Percentiles rank a stretch among this genome's conserved stretches.
Evolutionary conservation across 106 monocot species (phyloP).

Genomic region (Platanthera zijinensis): DNA sequence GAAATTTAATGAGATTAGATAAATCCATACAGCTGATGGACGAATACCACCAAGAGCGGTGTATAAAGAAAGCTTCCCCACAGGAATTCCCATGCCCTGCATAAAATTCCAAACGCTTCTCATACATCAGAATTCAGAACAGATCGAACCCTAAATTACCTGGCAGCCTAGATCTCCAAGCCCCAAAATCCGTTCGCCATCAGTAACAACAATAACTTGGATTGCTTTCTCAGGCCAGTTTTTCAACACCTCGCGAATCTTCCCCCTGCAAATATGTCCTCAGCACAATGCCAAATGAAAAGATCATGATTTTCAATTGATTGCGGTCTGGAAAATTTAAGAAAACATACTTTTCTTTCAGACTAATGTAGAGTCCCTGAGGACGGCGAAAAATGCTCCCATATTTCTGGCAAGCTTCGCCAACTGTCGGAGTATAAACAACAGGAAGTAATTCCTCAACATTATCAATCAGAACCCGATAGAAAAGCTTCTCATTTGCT

Average conservation of each 20-base stretch:
- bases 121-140: conserved; percentile 6
- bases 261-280: conserved; percentile 45
- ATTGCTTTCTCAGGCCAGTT: conserved; percentile 87
- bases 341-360: conserved; percentile 28
- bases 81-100: conserved; percentile 97
- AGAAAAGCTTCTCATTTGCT: conserved; percentile 42
- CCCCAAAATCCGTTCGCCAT: conserved; percentile 92
- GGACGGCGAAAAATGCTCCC: conserved; percentile 34
- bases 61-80: conserved; percentile 76
- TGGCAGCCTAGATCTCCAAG: conserved; percentile 96
- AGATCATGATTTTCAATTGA: not conserved
- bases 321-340: not conserved
- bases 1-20: not conserved
- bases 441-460: conserved; percentile 33
- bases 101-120: conserved; percentile 9
- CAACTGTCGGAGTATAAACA: conserved; percentile 45
- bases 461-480: conserved; percentile 35
- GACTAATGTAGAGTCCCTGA: conserved; percentile 40
- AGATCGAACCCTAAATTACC: conserved; percentile 23
- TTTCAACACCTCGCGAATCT: conserved; percentile 74
- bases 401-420: conserved; percentile 49
- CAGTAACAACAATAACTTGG: conserved; percentile 93
- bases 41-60: conserved; percentile 69
- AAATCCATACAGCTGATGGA: conserved; percentile 43
- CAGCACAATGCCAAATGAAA: not conserved